These are phyloP conservation scores for Dendrostoma leiphaemia DNA, from an alignment of 2,329 filamentous ascomycete genomes.

Conservation along the genomic window DNA sequence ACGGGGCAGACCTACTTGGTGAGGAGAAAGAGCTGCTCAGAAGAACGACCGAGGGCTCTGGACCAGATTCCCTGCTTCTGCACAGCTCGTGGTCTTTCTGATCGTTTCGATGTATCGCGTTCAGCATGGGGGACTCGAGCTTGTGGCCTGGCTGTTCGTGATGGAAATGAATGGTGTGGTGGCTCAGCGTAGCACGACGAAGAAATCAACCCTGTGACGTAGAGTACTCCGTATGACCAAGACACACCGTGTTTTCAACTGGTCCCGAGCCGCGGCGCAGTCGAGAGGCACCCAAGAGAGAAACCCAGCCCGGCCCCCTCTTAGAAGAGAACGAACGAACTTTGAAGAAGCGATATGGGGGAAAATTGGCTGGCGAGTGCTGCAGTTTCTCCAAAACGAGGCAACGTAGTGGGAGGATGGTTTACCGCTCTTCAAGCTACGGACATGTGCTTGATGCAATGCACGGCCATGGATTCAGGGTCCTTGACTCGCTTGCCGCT, in stretches of 20 bases:
- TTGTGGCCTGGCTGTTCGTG: too few species aligned
- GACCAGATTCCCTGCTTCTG: background rate
- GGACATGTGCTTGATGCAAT: background rate
- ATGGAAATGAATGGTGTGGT: too few species aligned
- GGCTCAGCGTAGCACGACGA: background rate
- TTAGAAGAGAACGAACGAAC: background rate
- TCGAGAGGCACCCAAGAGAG: background rate
- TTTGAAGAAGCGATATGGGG: background rate
- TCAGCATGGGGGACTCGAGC: too few species aligned
- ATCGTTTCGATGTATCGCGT: background rate
- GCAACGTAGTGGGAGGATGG: background rate
- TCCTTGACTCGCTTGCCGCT: background rate
- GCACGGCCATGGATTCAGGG: background rate
- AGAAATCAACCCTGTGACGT: background rate
- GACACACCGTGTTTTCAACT: background rate
- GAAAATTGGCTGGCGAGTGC: too few species aligned
- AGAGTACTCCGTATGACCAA: background rate
- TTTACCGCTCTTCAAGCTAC: background rate
- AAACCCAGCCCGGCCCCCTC: background rate
- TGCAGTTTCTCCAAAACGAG: background rate
- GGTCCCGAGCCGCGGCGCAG: background rate
- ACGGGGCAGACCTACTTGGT: background rate
- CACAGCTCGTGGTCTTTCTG: background rate
- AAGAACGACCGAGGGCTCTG: background rate
- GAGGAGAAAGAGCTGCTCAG: background rate